Evolutionary conservation across 208 protist species (phyloP).

Genomic region (Vickermania ingenoplastis): DNA sequence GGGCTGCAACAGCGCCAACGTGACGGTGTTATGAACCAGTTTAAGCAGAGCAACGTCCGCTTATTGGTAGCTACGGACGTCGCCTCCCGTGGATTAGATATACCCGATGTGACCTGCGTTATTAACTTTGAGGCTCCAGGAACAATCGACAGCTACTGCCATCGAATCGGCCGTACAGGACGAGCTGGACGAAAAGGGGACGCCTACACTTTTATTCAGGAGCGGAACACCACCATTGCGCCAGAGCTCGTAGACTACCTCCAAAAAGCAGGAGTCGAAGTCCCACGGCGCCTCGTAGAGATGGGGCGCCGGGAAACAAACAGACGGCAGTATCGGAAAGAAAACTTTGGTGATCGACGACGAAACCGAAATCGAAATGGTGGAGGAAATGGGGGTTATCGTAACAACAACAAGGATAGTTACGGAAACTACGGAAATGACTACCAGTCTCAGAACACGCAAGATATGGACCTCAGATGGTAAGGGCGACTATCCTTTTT

Average conservation of each 20-base stretch:
- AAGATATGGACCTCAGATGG: too few species aligned
- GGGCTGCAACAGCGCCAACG: constrained; percentile 88
- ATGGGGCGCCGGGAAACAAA: constrained; percentile 23
- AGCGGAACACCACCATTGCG: constrained; percentile 38
- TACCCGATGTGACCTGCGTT: constrained; percentile 90
- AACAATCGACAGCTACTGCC: constrained; percentile 92
- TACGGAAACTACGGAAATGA: too few species aligned
- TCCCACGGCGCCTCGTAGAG: constrained; percentile 32
- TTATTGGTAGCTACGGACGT: constrained; percentile 93
- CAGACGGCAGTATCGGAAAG: constrained; percentile 2
- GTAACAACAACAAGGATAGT: constrained; percentile 7
- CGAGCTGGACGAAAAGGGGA: constrained; percentile 79
- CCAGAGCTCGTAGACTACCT: constrained; percentile 66
- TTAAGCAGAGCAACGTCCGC: constrained; percentile 80
- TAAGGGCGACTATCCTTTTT: too few species aligned
- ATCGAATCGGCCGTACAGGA: constrained; percentile 93
- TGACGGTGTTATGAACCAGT: constrained; percentile 82
- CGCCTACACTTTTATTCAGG: constrained; percentile 79
- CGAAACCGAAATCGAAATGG: not conserved
- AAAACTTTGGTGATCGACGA: constrained; percentile 1
- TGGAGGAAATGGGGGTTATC: not conserved
- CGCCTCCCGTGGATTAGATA: constrained; percentile 91
- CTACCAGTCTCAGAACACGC: too few species aligned
- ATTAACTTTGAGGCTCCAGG: constrained; percentile 91
- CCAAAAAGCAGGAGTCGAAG: constrained; percentile 41